phyloP scores from a whole-genome alignment of 2,329 filamentous ascomycete genomes.

The Aspergillus intermedius region DNA sequence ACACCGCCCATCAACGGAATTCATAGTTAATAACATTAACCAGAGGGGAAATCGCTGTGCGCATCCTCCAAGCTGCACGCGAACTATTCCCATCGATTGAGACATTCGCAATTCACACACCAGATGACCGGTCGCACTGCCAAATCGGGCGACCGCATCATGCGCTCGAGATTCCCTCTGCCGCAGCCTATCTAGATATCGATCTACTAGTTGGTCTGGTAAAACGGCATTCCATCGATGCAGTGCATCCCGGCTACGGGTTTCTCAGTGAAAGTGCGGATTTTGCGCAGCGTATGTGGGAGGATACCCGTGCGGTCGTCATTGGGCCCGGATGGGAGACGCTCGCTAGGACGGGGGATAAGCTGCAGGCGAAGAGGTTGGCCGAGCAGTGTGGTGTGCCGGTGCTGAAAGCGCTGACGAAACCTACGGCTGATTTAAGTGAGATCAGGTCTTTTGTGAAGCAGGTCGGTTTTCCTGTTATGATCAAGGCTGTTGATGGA shows the following conservation, averaged over 20 bases:
- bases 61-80: slow-evolving; percentile 54
- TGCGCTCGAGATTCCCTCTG: slow-evolving; percentile 45
- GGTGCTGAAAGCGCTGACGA: slow-evolving; percentile 43
- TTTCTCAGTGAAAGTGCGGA: slow-evolving; percentile 55
- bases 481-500: slow-evolving; percentile 60
- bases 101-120: slow-evolving; percentile 51
- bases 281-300: slow-evolving; percentile 46
- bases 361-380: slow-evolving; percentile 48
- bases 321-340: slow-evolving; percentile 54
- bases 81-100: slow-evolving; percentile 48
- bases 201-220: slow-evolving; percentile 42
- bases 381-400: slow-evolving; percentile 49
- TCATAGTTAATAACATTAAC: no score
- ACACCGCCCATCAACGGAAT: neutral
- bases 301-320: slow-evolving; percentile 43
- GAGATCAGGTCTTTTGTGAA: slow-evolving; percentile 54
- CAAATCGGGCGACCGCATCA: slow-evolving; percentile 42
- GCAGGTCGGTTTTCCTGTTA: slow-evolving; percentile 47
- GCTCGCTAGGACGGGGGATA: slow-evolving; percentile 51
- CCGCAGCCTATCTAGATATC: slow-evolving; percentile 50
- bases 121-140: slow-evolving; percentile 51
- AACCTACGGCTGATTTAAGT: slow-evolving; percentile 37
- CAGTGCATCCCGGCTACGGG: slow-evolving; percentile 55
- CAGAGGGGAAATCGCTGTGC: slow-evolving; percentile 56
- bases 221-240: slow-evolving; percentile 47